Base-by-base conservation (phyloP, 2,329 filamentous ascomycete species). In the Penicillium sp. region DNA sequence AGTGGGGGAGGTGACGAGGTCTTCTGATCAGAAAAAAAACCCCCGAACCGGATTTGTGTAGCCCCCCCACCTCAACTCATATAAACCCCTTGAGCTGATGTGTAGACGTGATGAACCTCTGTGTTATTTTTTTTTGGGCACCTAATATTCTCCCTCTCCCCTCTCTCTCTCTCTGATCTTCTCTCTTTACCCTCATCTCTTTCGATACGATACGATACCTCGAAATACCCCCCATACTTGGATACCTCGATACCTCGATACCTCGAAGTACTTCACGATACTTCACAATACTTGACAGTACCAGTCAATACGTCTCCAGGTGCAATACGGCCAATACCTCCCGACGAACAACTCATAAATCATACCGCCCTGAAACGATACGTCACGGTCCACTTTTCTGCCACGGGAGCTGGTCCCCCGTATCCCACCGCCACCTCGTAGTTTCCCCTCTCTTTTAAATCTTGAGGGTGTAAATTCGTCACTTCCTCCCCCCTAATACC, bases 11-110 rank as follows among this genome's bases (percentile, higher is more conserved):
- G 59, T 64, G 62, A 64, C 57, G 63, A 62, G 67, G 67, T 69
- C 67, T 64, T 64, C 66, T 68, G 67, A 69, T 68, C 66, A 68
- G 49, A 60, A 68, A 67, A 67, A 70, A 68, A 68, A 63, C 57
- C 53, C 49, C 54, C 56, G 62, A 63, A 63, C 62, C 62, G 62
- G 62, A 65, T 65, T 64, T 62, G 56, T 56, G 42, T 13, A n/a
- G 9, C 10, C 34, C 54, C 52, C 55, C 55, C 52, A 46, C 50
- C 51, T 44, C 43, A n/a, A 39, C 32, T 36, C 55, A 43, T 32
- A 59, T 60, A 61, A 62, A 64, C 65, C 59, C 51, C 34, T 47
- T 56, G 60, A 60, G 60, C 66, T 67, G 67, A 67, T 65, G 62
- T 62, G 55, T 51, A 48, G 51, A 47, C 44, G 34, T 36, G 14